Evolutionary conservation across 345 rosid genomes (phyloP), one percentile per base, ranked within the genome.

Genomic region (Brassica cretica): DNA sequence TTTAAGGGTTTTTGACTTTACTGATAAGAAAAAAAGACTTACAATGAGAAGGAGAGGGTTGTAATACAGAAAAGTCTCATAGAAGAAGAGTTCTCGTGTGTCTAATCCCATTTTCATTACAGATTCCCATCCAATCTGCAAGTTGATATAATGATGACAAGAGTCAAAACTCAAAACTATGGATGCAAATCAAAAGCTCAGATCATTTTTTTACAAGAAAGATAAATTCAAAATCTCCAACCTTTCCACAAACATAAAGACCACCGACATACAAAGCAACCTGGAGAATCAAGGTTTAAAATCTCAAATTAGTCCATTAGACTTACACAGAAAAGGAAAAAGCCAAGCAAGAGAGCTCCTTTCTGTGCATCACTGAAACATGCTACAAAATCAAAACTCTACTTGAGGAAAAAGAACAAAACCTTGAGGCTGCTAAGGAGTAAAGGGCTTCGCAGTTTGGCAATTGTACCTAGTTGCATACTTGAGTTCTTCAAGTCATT

Each of bases 11-110:
- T 8, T 58, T 39, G 66, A 64, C 33, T 70, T 35, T 39, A 1
- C 51, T 51, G 14, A 68, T 16, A 5, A 0, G 4, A 5, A 59
- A 29, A 62, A 5, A 8, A 74, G 56, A 81, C 94, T 86, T 73
- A 93, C 99, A 94, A 90, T 88, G 67, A 95, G 97, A 84, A 95
- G 97, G 80, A 93, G 97, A 82, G 98, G 99, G 60, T 95, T 93
- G 74, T 91, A 95, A 83, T 95, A 95, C 84, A 95, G 82, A 88
- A 93, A 95, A 10, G 96, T 92, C 82, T 95, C 99, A 2, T 95
- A 95, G 8, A 95, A 83, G 72, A 95, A 95, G 32, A 91, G 92
- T 76, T 93, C 97, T 74, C 93, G 83, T 82, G 92, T 70, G 73
- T 93, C 96, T 14, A 63, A 78, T 77, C 93, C 89, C 99, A 95